These are phyloP conservation scores for Teratosphaeria gauchensis DNA, from an alignment of 2,329 filamentous ascomycete species.

Conservation along the genomic window DNA sequence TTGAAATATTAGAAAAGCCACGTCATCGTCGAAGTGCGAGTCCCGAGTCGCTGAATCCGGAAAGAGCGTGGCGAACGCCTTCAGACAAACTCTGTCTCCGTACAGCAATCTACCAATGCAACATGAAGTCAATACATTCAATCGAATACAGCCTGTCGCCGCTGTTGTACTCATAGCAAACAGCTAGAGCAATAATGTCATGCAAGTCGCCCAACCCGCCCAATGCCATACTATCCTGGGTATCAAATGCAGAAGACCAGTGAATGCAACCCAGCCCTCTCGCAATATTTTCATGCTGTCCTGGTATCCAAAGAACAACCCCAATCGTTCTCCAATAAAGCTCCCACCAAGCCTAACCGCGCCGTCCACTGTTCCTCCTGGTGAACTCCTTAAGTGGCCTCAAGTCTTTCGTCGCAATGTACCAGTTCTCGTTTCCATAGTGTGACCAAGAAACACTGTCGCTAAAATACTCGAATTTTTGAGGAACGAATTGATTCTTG, in stretches of 20 bases:
- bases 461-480: conserved; percentile 58
- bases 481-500: conserved; percentile 69
- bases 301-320: neutral
- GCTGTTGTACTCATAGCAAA: neutral
- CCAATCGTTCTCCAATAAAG: neutral
- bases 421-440: conserved; percentile 66
- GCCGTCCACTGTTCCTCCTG: neutral
- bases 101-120: neutral
- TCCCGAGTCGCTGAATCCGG: neutral
- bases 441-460: conserved; percentile 82
- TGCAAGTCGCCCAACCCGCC: neutral
- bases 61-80: neutral
- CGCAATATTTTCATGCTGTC: neutral
- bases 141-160: neutral
- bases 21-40: no score
- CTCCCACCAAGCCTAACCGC: neutral
- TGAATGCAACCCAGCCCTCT: neutral
- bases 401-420: conserved; percentile 70
- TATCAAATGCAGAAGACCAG: neutral
- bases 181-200: neutral
- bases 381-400: conserved; percentile 34
- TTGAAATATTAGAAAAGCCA: no score
- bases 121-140: neutral
- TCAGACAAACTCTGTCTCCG: neutral
- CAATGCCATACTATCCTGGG: neutral